phyloP scores from a whole-genome alignment of 345 rosid genomes.

The Rubroshorea leprosula region DNA sequence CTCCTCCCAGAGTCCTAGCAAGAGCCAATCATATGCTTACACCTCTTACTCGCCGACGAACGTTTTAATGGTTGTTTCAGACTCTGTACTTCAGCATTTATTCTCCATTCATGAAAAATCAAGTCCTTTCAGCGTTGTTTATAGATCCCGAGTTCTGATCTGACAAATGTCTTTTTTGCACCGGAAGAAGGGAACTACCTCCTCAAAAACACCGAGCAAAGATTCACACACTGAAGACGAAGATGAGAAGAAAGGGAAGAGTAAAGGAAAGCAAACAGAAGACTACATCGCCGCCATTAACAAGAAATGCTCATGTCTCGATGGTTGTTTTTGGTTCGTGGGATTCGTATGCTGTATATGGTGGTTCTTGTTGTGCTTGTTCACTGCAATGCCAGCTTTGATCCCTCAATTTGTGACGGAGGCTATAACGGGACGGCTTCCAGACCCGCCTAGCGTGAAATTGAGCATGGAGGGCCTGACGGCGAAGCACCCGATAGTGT shows the following conservation, averaged over 20 bases:
- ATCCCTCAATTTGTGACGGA: constrained; percentile 67
- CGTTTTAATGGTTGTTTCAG: neutral
- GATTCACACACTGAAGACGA: constrained; percentile 9
- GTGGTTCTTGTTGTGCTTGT: constrained; percentile 54
- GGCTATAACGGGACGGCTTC: constrained; percentile 54
- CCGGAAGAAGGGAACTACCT: constrained; percentile 28
- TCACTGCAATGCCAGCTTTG: constrained; percentile 62
- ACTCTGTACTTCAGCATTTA: neutral
- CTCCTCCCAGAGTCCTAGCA: too few species aligned
- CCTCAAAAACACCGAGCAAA: constrained; percentile 4
- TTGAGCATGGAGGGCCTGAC: constrained; percentile 50
- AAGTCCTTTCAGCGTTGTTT: neutral
- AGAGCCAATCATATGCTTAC: too few species aligned
- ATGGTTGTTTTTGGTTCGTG: constrained; percentile 61
- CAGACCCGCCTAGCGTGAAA: constrained; percentile 66
- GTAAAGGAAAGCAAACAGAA: constrained; percentile 1
- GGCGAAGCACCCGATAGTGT: constrained; percentile 60
- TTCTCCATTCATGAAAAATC: constrained; percentile 5
- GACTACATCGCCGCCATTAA: neutral
- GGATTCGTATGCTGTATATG: constrained; percentile 51
- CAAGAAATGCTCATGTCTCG: constrained; percentile 45
- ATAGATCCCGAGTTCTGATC: neutral
- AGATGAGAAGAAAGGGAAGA: constrained; percentile 3
- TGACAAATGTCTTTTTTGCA: constrained; percentile 32
- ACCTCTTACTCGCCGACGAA: too few species aligned